Base-by-base conservation (phyloP, 495 filamentous ascomycete species). In the Bryoglossum gracile region DNA sequence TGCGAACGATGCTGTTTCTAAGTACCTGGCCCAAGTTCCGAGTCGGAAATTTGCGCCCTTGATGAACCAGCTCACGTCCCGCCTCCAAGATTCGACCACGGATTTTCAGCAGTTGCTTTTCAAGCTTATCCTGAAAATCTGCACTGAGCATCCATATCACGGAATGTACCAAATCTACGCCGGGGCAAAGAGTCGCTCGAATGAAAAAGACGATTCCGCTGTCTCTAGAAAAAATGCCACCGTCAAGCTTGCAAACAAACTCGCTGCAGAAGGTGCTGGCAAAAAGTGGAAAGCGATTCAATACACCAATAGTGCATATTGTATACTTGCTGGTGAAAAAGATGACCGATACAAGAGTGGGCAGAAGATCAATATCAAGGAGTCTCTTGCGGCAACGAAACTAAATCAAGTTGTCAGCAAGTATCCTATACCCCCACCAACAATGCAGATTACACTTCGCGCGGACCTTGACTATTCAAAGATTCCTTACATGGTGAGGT, bases 111-210 rank as follows among this genome's bases (percentile, higher is more conserved):
- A 63, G 14, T 68, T 89, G 3, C 75, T 99, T 13, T 78, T 71
- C 16, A 64, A 72, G 1, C 66, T 97, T 28, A 80, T 96, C 11
- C 75, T 81, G 50, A 74, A 82, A 9, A 92, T 97, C 46, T 95
- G 89, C 60, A 70, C 72, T 8, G 89, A 99, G 21, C 92, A 99
- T 63, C 92, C 92, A 1, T 94, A 89, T 64, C 92, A 99, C 58
- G 87, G 86, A 33, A 90, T 95, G 81, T 91, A 96, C 60, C 89
- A 96, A 44, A 88, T 99, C 17, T 94, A 88, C 68, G 82, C 89
- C 6, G 81, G 83, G 26, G 81, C 74, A 46, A 88, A 77, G 57
- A 80, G 76, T 14, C 78, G 74, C 55, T 69, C 72, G 28, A 73
- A 72, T 42, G 68, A 77, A 25, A 80, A 84, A 55, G 91, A 96